Evolutionary conservation across 331 rosid genomes (phyloP).

Genomic region (Arachis monticola): DNA sequence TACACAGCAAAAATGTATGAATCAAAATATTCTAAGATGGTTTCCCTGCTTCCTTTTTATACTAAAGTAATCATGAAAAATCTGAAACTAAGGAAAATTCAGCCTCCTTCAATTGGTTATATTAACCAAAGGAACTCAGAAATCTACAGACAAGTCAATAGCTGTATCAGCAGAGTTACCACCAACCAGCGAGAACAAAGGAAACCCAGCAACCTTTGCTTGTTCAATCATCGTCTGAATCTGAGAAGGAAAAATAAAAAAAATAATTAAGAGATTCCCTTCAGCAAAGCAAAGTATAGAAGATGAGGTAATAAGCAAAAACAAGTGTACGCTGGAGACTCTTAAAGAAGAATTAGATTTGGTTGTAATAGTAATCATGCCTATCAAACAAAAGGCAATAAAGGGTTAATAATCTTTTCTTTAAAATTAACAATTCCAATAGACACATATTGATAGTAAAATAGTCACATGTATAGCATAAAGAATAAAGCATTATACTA

Average conservation of each 20-base stretch:
- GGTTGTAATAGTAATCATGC: background rate
- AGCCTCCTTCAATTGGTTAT: constrained; percentile 51
- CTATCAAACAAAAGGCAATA: constrained; percentile 13
- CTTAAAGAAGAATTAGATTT: constrained; percentile 20
- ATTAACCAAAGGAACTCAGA: constrained; percentile 44
- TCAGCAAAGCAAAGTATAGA: constrained; percentile 28
- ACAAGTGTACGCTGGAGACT: constrained; percentile 21
- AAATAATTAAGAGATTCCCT: background rate
- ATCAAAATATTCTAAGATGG: constrained; percentile 39
- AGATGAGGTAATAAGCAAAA: constrained; percentile 1
- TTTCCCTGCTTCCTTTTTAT: constrained; percentile 46
- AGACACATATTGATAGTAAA: background rate
- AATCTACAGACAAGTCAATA: constrained; percentile 51
- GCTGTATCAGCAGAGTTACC: constrained; percentile 49
- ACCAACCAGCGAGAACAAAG: constrained; percentile 44
- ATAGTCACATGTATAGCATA: constrained; percentile 2
- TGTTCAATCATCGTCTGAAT: constrained; percentile 91
- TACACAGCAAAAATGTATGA: constrained; percentile 62
- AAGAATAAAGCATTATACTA: background rate
- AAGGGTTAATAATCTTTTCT: background rate
- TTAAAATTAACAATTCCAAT: background rate
- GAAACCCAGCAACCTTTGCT: constrained; percentile 48
- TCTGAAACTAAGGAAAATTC: constrained; percentile 49
- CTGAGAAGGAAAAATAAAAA: constrained; percentile 47
- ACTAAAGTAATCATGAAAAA: constrained; percentile 46